These are phyloP conservation scores for Xylaria sp. DNA, from an alignment of 2,329 filamentous ascomycete genomes.

Conservation along the genomic window DNA sequence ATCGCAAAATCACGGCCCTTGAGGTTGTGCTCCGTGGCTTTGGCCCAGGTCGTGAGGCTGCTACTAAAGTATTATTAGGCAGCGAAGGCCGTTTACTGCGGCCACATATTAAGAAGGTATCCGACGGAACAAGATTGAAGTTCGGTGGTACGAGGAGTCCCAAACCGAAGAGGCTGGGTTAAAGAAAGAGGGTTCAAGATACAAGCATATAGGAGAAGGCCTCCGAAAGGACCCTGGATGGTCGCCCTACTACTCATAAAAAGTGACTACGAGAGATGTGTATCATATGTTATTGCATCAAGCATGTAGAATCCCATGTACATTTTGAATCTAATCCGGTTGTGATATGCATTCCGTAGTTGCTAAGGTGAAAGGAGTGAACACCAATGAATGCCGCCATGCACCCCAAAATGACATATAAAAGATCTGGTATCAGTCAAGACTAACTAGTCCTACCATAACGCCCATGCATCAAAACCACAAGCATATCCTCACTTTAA, in stretches of 20 bases:
- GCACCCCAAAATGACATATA: conserved; percentile 24
- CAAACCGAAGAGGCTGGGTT: conserved; percentile 76
- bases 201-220: neutral
- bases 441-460: conserved; percentile 20
- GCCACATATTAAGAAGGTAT: conserved; percentile 76
- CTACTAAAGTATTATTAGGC: conserved; percentile 86
- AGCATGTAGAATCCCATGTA: conserved; percentile 34
- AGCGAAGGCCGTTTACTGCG: conserved; percentile 80
- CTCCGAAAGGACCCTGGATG: neutral
- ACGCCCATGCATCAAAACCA: conserved; percentile 28
- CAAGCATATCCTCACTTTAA: conserved; percentile 8
- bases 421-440: conserved; percentile 39
- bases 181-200: conserved; percentile 18
- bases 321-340: conserved; percentile 28
- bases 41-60: conserved; percentile 84
- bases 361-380: conserved; percentile 9
- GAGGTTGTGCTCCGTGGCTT: conserved; percentile 87
- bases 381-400: conserved; percentile 13
- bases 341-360: conserved; percentile 11
- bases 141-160: conserved; percentile 92
- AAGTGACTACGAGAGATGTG: conserved; percentile 27
- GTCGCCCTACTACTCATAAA: neutral
- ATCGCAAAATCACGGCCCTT: conserved; percentile 75
- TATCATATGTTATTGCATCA: conserved; percentile 37
- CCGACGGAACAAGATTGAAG: conserved; percentile 88